Base-by-base conservation (phyloP, 257 asterid species). In the Solanum neorickii region DNA sequence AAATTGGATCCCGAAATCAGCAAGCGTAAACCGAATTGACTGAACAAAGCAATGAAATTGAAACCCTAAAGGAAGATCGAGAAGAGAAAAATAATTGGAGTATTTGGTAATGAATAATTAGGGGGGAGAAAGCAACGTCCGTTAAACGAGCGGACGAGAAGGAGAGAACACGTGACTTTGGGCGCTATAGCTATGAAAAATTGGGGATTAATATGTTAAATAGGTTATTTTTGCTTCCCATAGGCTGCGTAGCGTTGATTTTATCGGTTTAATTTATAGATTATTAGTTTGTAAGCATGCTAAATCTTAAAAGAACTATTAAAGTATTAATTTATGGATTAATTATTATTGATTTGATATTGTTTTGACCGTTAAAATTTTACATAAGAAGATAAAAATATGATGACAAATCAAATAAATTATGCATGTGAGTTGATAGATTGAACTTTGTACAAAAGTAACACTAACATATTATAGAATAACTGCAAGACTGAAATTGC, bases 101-200 rank as follows among this genome's bases (percentile, higher is more conserved):
- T 37, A 35, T 4, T 39, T 41, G 66, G 42, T 8, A n/a, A 62
- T 8, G 82, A 9, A 75, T 77, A 73, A 0, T 41, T 75, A 59
- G 52, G 16, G 16, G 74, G 86, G 18, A 52, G 23, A 15, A 59
- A 20, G 49, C 52, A 10, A 23, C 52, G 86, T 33, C 68, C 29
- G 49, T 59, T 21, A 83, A 62, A 83, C 23, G 86, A 83, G 44
- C 42, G 86, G 86, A 83, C 86, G 73, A 56, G 49, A 16, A 56
- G 69, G n/a, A n/a, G 86, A 83, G 73, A 82, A 56, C 86, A 33
- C 69, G 86, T 82, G 86, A 82, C 60, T 83, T 21, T 39, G 25
- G 39, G 12, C 23, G 49, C 12, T 18, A 37, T 5, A 35, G 47
- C 25, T 5, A 10, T 35, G 47, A 35, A 35, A 35, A 73, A 18